phyloP scores from a whole-genome alignment of 768 basidiomycete species.

The Lepiota venenata region DNA sequence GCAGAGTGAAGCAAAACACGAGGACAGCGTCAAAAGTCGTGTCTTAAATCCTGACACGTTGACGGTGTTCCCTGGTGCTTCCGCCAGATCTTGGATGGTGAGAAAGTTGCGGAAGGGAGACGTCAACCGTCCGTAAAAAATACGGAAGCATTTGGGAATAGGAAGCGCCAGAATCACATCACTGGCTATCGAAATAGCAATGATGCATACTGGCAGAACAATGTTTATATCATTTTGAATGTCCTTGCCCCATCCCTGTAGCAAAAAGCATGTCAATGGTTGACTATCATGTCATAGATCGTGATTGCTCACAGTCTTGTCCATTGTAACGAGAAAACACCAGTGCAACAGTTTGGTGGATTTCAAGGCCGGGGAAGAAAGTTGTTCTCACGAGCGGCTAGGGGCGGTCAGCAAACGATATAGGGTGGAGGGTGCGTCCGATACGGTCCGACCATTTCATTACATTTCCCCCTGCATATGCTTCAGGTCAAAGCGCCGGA shows the following conservation, averaged over 20 bases:
- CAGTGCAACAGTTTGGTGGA: not conserved
- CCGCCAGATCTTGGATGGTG: slow-evolving; percentile 45
- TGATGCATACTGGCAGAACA: slow-evolving; percentile 1
- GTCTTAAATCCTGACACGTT: slow-evolving; percentile 21
- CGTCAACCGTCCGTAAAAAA: slow-evolving; percentile 5
- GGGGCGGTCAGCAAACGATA: slow-evolving; percentile 7
- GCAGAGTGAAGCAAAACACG: slow-evolving; percentile 33
- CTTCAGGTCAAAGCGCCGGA: not conserved
- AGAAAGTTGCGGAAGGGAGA: slow-evolving; percentile 53
- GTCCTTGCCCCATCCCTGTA: slow-evolving; percentile 3
- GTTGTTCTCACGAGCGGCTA: slow-evolving; percentile 12
- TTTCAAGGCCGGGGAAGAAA: slow-evolving; percentile 9
- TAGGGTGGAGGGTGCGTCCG: slow-evolving; percentile 11
- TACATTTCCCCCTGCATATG: not conserved
- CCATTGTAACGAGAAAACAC: not conserved
- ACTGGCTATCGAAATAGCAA: slow-evolving; percentile 3
- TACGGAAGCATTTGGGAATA: not conserved
- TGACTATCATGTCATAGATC: not conserved
- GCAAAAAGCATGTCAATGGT: not conserved
- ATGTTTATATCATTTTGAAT: not conserved
- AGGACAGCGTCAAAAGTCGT: slow-evolving; percentile 32
- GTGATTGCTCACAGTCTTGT: slow-evolving; percentile 2
- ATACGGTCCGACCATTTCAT: slow-evolving; percentile 8
- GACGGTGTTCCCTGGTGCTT: slow-evolving; percentile 25
- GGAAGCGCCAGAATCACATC: slow-evolving; percentile 3